These are phyloP conservation scores for Boletus smithii DNA, from an alignment of 1,284 basidiomycete species.

Conservation along the genomic window DNA sequence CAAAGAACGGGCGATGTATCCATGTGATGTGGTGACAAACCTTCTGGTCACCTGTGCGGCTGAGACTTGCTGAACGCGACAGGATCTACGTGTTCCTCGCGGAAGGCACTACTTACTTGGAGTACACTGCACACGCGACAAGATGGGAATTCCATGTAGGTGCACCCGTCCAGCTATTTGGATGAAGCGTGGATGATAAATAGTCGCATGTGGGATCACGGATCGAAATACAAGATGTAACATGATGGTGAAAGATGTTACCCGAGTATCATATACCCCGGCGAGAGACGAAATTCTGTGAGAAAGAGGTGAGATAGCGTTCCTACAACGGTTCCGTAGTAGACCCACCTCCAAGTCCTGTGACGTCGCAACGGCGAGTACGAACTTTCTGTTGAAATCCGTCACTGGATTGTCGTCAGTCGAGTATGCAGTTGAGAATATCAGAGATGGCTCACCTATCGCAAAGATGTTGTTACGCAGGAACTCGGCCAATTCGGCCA, in stretches of 20 bases:
- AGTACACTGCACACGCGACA: background rate
- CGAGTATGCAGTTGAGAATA: background rate
- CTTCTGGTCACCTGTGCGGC: background rate
- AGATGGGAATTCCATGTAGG: background rate
- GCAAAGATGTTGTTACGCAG: slow-evolving; percentile 72
- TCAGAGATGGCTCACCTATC: slow-evolving; percentile 50
- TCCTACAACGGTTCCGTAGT: background rate
- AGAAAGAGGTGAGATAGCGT: slow-evolving; percentile 4
- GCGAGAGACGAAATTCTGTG: slow-evolving; percentile 53
- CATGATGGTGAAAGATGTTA: background rate
- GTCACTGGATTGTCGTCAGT: slow-evolving; percentile 55
- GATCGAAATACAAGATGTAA: slow-evolving; percentile 1
- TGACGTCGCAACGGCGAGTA: slow-evolving; percentile 77
- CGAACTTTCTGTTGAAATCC: slow-evolving; percentile 78
- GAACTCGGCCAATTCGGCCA: slow-evolving; percentile 76
- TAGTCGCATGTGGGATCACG: background rate
- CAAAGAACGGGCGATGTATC: background rate
- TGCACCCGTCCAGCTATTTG: background rate
- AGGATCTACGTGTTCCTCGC: background rate
- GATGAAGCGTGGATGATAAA: background rate
- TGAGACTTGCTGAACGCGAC: background rate
- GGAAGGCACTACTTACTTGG: background rate
- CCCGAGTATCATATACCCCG: slow-evolving; percentile 39
- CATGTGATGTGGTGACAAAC: background rate
- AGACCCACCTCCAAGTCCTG: slow-evolving; percentile 70